Evolutionary conservation across 2,329 filamentous ascomycete genomes (phyloP).

Genomic region (Colletotrichum lupini): DNA sequence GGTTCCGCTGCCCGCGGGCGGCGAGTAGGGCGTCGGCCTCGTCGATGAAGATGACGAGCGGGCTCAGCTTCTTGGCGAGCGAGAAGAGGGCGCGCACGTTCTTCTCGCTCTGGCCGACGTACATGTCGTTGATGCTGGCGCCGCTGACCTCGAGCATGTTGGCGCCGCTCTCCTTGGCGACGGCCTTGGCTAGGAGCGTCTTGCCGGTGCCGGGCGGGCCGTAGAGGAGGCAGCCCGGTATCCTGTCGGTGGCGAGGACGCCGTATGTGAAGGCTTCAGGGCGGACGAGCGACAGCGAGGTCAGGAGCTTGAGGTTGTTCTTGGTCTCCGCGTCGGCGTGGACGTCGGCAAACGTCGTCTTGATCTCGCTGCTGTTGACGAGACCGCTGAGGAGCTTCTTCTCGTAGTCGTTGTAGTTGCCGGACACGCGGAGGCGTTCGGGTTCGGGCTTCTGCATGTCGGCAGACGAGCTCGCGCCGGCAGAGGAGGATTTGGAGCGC

Average conservation of each 20-base stretch:
- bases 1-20: slow-evolving; percentile 74
- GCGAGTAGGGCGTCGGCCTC: slow-evolving; percentile 95
- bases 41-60: slow-evolving; percentile 95
- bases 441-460: slow-evolving; percentile 29
- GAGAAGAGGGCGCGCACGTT: slow-evolving; percentile 93
- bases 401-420: slow-evolving; percentile 79
- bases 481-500: slow-evolving; percentile 35
- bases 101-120: slow-evolving; percentile 95
- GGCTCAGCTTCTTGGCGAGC: slow-evolving; percentile 88
- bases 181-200: slow-evolving; percentile 75
- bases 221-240: slow-evolving; percentile 89
- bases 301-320: slow-evolving; percentile 88
- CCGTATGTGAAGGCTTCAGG: slow-evolving; percentile 98
- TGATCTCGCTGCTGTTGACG: slow-evolving; percentile 83
- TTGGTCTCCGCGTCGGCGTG: slow-evolving; percentile 86
- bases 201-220: slow-evolving; percentile 87
- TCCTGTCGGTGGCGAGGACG: slow-evolving; percentile 89
- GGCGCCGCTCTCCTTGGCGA: slow-evolving; percentile 75
- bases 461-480: slow-evolving; percentile 19
- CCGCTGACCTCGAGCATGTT: slow-evolving; percentile 89
- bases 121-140: slow-evolving; percentile 95
- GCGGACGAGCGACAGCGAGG: slow-evolving; percentile 84
- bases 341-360: slow-evolving; percentile 88
- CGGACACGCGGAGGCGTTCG: slow-evolving; percentile 31
- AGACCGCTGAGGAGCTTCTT: slow-evolving; percentile 85